These are phyloP conservation scores for Sugiyamaella marilandica DNA, from an alignment of 805 yeast species.

Conservation along the genomic window DNA sequence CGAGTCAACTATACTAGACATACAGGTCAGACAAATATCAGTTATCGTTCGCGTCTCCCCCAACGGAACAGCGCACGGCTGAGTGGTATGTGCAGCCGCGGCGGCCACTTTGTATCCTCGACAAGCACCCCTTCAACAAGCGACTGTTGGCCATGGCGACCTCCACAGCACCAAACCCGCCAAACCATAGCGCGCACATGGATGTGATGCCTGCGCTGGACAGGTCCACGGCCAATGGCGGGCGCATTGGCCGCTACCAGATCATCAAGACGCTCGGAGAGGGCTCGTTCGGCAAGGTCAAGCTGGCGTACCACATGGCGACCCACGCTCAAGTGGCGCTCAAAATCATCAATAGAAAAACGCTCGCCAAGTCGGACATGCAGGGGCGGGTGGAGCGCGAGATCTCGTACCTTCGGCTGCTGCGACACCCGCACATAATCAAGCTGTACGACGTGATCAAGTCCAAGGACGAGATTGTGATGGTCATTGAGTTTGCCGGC, in stretches of 20 bases:
- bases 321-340: constrained; percentile 92
- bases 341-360: constrained; percentile 86
- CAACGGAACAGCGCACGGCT: no score
- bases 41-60: no score
- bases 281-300: constrained; percentile 95
- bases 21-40: no score
- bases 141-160: not conserved
- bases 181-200: not conserved
- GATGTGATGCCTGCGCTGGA: constrained; percentile 25
- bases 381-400: constrained; percentile 95
- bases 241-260: constrained; percentile 84
- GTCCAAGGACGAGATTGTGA: constrained; percentile 89
- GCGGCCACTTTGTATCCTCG: no score
- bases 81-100: no score
- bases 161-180: constrained; percentile 2
- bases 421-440: constrained; percentile 95
- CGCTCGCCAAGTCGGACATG: constrained; percentile 92
- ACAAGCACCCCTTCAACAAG: no score
- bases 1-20: no score
- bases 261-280: constrained; percentile 90
- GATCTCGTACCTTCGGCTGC: constrained; percentile 77
- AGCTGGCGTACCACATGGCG: constrained; percentile 59
- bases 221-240: constrained; percentile 15
- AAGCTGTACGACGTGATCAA: constrained; percentile 93
- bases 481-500: constrained; percentile 98